phyloP scores from a whole-genome alignment of 2,329 filamentous ascomycete species.

The Apiospora arundinis region DNA sequence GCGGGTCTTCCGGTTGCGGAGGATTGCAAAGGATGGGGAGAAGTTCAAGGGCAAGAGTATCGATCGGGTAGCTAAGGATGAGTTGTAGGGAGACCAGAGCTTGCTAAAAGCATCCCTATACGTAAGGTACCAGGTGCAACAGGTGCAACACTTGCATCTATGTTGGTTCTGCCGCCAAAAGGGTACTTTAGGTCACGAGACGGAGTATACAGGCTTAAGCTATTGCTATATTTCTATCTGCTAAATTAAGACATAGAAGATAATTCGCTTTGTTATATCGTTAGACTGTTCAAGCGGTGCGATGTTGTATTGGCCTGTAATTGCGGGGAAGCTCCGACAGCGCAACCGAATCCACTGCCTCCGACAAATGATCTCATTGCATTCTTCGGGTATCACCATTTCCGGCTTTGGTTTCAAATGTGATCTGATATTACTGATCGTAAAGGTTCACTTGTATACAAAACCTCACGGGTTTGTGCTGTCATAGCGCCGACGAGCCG shows the following conservation, averaged over 20 bases:
- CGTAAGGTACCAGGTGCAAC: not conserved
- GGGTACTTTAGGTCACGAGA: too few relatives aligned
- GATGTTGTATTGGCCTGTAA: not conserved
- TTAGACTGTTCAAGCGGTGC: too few relatives aligned
- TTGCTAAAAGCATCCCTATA: not conserved
- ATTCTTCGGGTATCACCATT: not conserved
- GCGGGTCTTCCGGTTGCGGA: slow-evolving; percentile 29
- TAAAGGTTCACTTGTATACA: too few relatives aligned
- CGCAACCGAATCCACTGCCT: not conserved
- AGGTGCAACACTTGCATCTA: too few relatives aligned
- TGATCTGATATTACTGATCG: not conserved
- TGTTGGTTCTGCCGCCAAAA: too few relatives aligned
- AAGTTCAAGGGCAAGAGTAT: slow-evolving; percentile 31
- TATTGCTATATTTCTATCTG: not conserved
- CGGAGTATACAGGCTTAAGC: too few relatives aligned
- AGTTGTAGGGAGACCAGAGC: slow-evolving; percentile 23
- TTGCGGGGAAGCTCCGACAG: slow-evolving; percentile 17
- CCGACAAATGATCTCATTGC: not conserved
- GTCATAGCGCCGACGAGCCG: too few relatives aligned
- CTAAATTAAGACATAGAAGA: too few relatives aligned
- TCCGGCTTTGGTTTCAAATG: not conserved
- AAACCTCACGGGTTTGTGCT: not conserved
- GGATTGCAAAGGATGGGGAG: slow-evolving; percentile 29
- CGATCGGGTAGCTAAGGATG: slow-evolving; percentile 30
- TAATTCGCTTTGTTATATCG: too few relatives aligned